Percentiles rank a stretch among this genome's conserved stretches.
These are phyloP conservation scores for Diplosphaera chodatii DNA, from an alignment of 139 green algal species.

Conservation along the genomic window DNA sequence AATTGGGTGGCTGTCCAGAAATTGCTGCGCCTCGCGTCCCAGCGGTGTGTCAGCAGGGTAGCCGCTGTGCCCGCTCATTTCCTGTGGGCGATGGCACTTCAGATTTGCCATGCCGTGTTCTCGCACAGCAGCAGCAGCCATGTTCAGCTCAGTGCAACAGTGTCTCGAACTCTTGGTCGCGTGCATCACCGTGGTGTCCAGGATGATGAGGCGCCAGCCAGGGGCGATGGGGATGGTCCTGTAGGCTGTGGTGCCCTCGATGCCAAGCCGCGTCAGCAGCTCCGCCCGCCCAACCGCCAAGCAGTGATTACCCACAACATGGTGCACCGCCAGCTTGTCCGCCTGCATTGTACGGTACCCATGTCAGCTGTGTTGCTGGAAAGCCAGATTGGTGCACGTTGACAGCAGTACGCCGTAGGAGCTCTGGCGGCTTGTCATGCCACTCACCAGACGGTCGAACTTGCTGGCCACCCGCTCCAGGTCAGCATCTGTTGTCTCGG, in stretches of 20 bases:
- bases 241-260: constrained; percentile 35
- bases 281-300: constrained; percentile 25
- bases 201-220: constrained; percentile 58
- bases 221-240: constrained; percentile 24
- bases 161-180: no score
- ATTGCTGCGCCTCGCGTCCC: constrained; percentile 38
- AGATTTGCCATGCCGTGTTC: no score
- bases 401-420: no score
- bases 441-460: constrained; percentile 15
- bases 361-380: no score
- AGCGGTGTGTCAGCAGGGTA: constrained; percentile 20
- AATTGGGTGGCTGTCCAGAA: constrained; percentile 32
- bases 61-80: constrained; percentile 48
- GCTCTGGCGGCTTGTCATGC: no score
- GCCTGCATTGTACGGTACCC: no score
- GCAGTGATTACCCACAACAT: constrained; percentile 71
- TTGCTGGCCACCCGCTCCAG: constrained; percentile 18
- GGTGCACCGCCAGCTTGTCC: no score
- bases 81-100: constrained; percentile 5
- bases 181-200: constrained; percentile 73
- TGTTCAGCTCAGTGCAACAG: no score
- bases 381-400: no score
- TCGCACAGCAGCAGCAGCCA: no score
- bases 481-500: constrained; percentile 4
- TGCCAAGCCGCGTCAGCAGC: constrained; percentile 33